phyloP scores from a whole-genome alignment of 768 basidiomycete species.

The Mycena rosella region DNA sequence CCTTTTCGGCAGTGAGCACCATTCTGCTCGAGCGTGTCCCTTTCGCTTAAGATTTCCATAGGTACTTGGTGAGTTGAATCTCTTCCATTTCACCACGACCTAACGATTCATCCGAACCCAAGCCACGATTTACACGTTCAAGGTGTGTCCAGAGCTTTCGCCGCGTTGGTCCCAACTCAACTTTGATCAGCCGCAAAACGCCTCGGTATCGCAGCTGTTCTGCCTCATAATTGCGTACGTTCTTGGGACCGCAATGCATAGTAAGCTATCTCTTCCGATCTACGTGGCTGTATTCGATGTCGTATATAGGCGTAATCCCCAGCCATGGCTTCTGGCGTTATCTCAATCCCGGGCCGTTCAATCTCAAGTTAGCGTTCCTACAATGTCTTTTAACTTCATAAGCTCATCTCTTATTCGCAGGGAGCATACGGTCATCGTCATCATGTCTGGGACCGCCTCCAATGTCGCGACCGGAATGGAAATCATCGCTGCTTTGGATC shows the following conservation, averaged over 20 bases:
- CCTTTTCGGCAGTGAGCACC: slow-evolving; percentile 56
- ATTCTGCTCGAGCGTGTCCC: neutral
- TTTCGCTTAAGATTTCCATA: slow-evolving; percentile 20
- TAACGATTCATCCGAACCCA: neutral
- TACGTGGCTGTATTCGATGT: neutral
- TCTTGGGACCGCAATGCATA: slow-evolving; percentile 61
- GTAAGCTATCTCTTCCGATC: slow-evolving; percentile 39
- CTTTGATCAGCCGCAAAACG: slow-evolving; percentile 53
- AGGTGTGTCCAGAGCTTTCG: neutral
- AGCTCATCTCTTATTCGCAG: slow-evolving; percentile 27
- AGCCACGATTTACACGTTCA: slow-evolving; percentile 49
- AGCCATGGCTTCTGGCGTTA: slow-evolving; percentile 58
- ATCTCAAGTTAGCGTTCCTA: slow-evolving; percentile 57
- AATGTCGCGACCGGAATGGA: slow-evolving; percentile 65
- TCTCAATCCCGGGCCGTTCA: slow-evolving; percentile 70
- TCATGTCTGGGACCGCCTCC: slow-evolving; percentile 68
- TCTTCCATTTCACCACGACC: neutral
- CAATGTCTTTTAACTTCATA: neutral
- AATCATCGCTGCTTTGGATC: slow-evolving; percentile 65
- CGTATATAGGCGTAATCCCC: slow-evolving; percentile 52
- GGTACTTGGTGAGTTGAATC: slow-evolving; percentile 43
- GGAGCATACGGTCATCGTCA: slow-evolving; percentile 67
- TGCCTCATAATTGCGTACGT: slow-evolving; percentile 69
- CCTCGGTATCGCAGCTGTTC: slow-evolving; percentile 67
- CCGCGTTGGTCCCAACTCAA: neutral